Evolutionary conservation across 306 rosid species (phyloP).

Genomic region (Arachis stenosperma): DNA sequence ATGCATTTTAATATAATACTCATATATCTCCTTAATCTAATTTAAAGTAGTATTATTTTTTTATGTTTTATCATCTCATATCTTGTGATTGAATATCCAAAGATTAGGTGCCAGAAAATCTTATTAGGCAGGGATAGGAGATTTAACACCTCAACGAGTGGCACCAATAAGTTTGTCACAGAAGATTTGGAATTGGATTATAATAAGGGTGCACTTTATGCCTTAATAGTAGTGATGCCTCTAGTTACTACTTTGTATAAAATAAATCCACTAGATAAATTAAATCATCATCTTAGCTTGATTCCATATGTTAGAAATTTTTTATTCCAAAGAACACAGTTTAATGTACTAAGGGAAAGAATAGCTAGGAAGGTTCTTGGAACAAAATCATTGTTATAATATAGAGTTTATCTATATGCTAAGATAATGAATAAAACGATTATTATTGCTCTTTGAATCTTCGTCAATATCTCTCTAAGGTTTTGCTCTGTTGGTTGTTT

Average conservation of each 20-base stretch:
- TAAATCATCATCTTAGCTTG: background rate
- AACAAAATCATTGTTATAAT: constrained; percentile 51
- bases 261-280: constrained; percentile 34
- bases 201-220: constrained; percentile 40
- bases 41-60: background rate
- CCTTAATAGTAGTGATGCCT: constrained; percentile 32
- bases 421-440: constrained; percentile 39
- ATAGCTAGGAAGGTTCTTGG: constrained; percentile 48
- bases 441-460: constrained; percentile 34
- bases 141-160: constrained; percentile 37
- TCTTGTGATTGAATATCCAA: constrained; percentile 36
- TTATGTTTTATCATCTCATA: constrained; percentile 16
- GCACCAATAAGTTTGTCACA: constrained; percentile 39
- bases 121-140: constrained; percentile 33
- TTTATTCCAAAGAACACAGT: constrained; percentile 34
- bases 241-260: constrained; percentile 18
- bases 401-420: constrained; percentile 11
- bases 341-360: constrained; percentile 45
- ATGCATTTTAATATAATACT: constrained; percentile 9
- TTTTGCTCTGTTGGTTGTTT: constrained; percentile 24
- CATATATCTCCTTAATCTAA: no score
- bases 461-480: constrained; percentile 45
- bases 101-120: constrained; percentile 36
- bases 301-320: constrained; percentile 10
- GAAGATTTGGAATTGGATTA: constrained; percentile 35